These are phyloP conservation scores for Lipomyces chichibuensis DNA, from an alignment of 805 yeast species.

Conservation along the genomic window DNA sequence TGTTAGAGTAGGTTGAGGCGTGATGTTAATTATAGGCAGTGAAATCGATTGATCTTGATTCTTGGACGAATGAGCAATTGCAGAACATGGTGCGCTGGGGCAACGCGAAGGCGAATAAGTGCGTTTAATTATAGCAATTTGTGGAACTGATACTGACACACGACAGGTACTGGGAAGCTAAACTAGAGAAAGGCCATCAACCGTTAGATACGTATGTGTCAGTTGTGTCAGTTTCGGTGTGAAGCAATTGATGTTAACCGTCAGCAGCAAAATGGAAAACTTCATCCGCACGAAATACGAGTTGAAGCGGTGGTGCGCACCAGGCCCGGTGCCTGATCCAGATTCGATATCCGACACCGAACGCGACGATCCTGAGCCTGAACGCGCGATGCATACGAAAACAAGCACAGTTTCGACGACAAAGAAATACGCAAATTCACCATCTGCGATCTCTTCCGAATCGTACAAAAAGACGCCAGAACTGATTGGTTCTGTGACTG, in stretches of 20 bases:
- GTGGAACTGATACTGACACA: background rate
- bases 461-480: constrained; percentile 20
- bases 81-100: constrained; percentile 85
- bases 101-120: constrained; percentile 69
- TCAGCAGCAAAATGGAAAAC: constrained; percentile 69
- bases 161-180: constrained; percentile 72
- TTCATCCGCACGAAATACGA: constrained; percentile 93
- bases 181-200: constrained; percentile 66
- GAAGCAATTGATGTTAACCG: background rate
- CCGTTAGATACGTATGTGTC: constrained; percentile 63
- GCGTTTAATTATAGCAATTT: constrained; percentile 9
- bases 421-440: constrained; percentile 21
- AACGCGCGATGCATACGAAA: constrained; percentile 1
- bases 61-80: constrained; percentile 94
- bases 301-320: constrained; percentile 80
- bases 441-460: constrained; percentile 30
- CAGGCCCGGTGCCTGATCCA: constrained; percentile 61
- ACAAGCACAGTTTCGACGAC: constrained; percentile 7
- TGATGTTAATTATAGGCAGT: constrained; percentile 47
- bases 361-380: constrained; percentile 12
- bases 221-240: background rate
- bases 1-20: background rate
- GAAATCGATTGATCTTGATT: constrained; percentile 89
- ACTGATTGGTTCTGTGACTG: constrained; percentile 29
- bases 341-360: constrained; percentile 35